Evolutionary conservation across 768 basidiomycete species (phyloP).

Genomic region (Mycena vulgaris): DNA sequence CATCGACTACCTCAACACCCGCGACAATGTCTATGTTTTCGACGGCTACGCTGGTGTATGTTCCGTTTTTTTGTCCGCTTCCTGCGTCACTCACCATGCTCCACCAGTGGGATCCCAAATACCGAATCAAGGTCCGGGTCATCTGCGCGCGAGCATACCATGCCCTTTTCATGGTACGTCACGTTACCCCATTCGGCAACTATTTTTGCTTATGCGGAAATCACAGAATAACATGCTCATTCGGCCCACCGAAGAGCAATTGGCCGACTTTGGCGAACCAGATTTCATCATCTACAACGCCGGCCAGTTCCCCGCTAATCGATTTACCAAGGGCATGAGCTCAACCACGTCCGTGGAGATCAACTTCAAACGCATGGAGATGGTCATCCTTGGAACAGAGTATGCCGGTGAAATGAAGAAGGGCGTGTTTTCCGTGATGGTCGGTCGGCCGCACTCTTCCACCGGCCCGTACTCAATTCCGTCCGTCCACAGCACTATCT

Average conservation of each 20-base stretch:
- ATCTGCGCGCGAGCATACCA: constrained; percentile 99
- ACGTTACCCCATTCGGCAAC: constrained; percentile 37
- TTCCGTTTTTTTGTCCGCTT: constrained; percentile 28
- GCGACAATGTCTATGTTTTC: constrained; percentile 98
- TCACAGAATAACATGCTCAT: constrained; percentile 98
- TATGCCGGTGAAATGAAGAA: constrained; percentile 99
- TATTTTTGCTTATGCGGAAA: constrained; percentile 40
- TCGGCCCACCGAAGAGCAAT: constrained; percentile 95
- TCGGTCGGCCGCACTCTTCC: constrained; percentile 46
- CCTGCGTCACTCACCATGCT: constrained; percentile 31
- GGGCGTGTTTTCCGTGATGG: constrained; percentile 99
- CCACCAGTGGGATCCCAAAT: constrained; percentile 96
- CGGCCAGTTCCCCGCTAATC: constrained; percentile 99
- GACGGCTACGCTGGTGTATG: constrained; percentile 93
- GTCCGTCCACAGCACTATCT: constrained; percentile 85
- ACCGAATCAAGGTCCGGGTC: constrained; percentile 99
- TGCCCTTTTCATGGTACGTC: constrained; percentile 95
- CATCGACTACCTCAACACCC: constrained; percentile 98
- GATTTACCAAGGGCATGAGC: constrained; percentile 99
- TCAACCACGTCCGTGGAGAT: constrained; percentile 99
- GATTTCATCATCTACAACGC: constrained; percentile 99
- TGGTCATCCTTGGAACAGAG: constrained; percentile 99
- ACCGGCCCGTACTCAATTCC: constrained; percentile 29
- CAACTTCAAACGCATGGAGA: constrained; percentile 99
- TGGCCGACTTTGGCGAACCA: constrained; percentile 95